Evolutionary conservation across 1,139 yeast genomes (phyloP).

Genomic region (Protomyces pachydermus): DNA sequence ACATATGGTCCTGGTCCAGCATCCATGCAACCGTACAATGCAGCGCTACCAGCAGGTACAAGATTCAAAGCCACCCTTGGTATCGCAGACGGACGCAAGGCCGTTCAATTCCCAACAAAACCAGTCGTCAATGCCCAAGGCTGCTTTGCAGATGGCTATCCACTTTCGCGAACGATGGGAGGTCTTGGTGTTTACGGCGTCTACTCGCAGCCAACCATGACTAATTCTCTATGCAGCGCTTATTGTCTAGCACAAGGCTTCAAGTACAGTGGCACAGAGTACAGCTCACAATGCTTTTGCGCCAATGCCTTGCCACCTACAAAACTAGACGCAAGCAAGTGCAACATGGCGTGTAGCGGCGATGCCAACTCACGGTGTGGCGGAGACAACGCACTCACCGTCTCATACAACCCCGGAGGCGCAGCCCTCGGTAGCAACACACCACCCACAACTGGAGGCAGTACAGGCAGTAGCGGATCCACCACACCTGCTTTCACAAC

Average conservation of each 20-base stretch:
- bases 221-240: constrained; percentile 5
- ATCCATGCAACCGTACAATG: neutral
- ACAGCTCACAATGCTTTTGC: constrained; percentile 27
- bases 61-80: constrained; percentile 2
- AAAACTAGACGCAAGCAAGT: constrained; percentile 5
- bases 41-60: constrained; percentile 5
- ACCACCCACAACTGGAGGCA: neutral
- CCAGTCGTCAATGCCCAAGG: constrained; percentile 7
- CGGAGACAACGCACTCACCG: constrained; percentile 16
- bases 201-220: constrained; percentile 16
- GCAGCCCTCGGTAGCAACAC: neutral
- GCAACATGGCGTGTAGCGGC: constrained; percentile 27
- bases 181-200: constrained; percentile 22
- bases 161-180: constrained; percentile 15
- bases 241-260: constrained; percentile 24
- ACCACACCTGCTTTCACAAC: constrained; percentile 8
- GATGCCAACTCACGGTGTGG: constrained; percentile 13
- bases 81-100: constrained; percentile 8
- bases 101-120: constrained; percentile 12
- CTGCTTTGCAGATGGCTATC: constrained; percentile 25
- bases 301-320: constrained; percentile 16
- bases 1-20: constrained; percentile 21
- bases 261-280: constrained; percentile 26
- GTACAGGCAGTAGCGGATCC: neutral
- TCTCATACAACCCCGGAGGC: constrained; percentile 14